These are phyloP conservation scores for Bodo saltans DNA, from an alignment of 78 protist genomes.

Conservation along the genomic window DNA sequence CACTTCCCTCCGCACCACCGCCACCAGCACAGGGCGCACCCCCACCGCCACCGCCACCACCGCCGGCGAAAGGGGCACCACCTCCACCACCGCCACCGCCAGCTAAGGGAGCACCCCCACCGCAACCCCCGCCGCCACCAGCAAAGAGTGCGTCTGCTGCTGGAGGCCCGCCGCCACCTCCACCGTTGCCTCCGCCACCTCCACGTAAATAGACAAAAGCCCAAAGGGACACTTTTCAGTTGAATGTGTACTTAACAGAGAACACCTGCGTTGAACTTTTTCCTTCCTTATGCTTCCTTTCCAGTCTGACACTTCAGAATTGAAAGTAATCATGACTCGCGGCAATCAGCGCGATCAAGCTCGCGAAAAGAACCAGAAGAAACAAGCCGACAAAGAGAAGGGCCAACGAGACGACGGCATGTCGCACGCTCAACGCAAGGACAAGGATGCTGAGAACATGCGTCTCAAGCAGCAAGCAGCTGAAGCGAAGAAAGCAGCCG, in stretches of 20 bases:
- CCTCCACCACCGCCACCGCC: background rate
- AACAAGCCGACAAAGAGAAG: background rate
- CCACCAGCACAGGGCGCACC: too few species aligned
- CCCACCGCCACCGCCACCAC: background rate
- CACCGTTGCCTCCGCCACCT: background rate
- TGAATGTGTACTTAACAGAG: too few species aligned
- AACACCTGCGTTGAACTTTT: too few species aligned
- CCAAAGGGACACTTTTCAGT: too few species aligned
- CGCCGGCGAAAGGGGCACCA: background rate
- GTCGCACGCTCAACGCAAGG: background rate
- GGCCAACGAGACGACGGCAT: constrained; percentile 22
- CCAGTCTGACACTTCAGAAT: background rate
- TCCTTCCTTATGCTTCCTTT: too few species aligned
- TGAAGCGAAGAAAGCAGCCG: constrained; percentile 3
- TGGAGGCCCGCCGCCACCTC: background rate
- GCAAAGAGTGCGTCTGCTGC: background rate
- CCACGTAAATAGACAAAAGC: too few species aligned
- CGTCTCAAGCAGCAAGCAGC: constrained; percentile 32
- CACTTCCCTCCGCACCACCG: too few species aligned
- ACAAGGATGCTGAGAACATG: constrained; percentile 24
- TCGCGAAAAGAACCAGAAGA: constrained; percentile 7
- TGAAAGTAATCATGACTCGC: background rate
- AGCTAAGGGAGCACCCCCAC: background rate
- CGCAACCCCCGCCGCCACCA: background rate
- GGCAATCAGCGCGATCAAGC: constrained; percentile 24